These are phyloP conservation scores for Misopates orontium DNA, from an alignment of 257 asterid genomes.

Conservation along the genomic window DNA sequence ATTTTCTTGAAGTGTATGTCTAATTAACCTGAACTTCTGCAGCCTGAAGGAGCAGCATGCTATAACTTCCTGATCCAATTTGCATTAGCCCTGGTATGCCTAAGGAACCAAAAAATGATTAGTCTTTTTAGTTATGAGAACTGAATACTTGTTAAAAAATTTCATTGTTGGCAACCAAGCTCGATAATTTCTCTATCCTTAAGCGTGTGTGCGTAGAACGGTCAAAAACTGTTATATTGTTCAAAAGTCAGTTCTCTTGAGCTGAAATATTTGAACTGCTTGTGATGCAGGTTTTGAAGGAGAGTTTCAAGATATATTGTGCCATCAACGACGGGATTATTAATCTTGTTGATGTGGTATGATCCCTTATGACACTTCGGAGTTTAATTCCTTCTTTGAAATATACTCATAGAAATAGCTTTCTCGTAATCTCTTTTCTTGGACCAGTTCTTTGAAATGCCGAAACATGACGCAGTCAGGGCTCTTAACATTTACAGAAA, in stretches of 20 bases:
- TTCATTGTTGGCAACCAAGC: too few species aligned
- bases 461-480: constrained; percentile 70
- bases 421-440: background rate
- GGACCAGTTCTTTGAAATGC: constrained; percentile 84
- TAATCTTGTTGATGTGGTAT: constrained; percentile 82
- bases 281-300: constrained; percentile 65
- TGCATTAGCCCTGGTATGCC: constrained; percentile 79
- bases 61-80: constrained; percentile 74
- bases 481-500: constrained; percentile 76
- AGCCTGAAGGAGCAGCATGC: constrained; percentile 93
- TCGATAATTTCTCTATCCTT: background rate
- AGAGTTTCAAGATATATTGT: constrained; percentile 88
- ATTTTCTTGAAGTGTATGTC: background rate
- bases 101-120: background rate
- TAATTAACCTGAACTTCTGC: constrained; percentile 28
- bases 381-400: background rate
- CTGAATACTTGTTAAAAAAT: too few species aligned
- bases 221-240: too few species aligned
- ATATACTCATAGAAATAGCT: background rate
- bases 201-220: background rate
- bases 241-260: too few species aligned
- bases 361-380: constrained; percentile 5
- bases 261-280: background rate
- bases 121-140: background rate
- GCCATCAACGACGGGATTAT: constrained; percentile 90